Evolutionary conservation across 108 stramenopile genomes (phyloP).

Genomic region (Cyclostephanos invisitatus): DNA sequence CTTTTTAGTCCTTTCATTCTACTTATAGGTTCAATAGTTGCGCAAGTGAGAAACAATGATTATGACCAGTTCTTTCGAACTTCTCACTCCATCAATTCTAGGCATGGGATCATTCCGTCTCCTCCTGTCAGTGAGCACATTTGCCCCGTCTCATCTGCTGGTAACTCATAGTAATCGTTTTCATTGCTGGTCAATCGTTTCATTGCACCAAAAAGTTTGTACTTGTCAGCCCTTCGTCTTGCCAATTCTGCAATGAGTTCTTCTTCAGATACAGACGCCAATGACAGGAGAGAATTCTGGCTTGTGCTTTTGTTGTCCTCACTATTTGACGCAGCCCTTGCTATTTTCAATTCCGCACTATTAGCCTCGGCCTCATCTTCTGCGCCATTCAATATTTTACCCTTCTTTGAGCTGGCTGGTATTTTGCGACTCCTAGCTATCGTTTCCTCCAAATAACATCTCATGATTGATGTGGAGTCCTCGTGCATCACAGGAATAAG

Average conservation of each 20-base stretch:
- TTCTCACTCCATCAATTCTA: conserved; percentile 75
- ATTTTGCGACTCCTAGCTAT: conserved; percentile 78
- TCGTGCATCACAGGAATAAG: conserved; percentile 86
- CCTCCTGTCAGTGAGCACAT: conserved; percentile 76
- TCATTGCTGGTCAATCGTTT: conserved; percentile 36
- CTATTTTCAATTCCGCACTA: conserved; percentile 1
- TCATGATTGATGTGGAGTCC: conserved; percentile 76
- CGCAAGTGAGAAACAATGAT: background rate
- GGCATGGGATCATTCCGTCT: conserved; percentile 74
- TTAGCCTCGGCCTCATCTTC: conserved; percentile 8
- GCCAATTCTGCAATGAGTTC: conserved; percentile 77
- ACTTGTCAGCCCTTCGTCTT: conserved; percentile 63
- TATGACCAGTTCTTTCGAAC: background rate
- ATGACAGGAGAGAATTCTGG: background rate
- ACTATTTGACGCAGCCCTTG: background rate
- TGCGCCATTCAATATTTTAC: conserved; percentile 10
- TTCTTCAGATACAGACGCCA: conserved; percentile 69
- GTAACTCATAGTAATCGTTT: conserved; percentile 10
- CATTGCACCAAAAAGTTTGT: conserved; percentile 69
- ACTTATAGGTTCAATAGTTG: background rate
- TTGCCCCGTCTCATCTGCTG: conserved; percentile 72
- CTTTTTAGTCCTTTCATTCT: background rate
- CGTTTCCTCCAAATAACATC: conserved; percentile 81
- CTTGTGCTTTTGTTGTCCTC: background rate
- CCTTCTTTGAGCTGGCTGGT: conserved; percentile 12